These are phyloP conservation scores for Globisporangium irregulare DNA, from an alignment of 352 stramenopile species.

Conservation along the genomic window DNA sequence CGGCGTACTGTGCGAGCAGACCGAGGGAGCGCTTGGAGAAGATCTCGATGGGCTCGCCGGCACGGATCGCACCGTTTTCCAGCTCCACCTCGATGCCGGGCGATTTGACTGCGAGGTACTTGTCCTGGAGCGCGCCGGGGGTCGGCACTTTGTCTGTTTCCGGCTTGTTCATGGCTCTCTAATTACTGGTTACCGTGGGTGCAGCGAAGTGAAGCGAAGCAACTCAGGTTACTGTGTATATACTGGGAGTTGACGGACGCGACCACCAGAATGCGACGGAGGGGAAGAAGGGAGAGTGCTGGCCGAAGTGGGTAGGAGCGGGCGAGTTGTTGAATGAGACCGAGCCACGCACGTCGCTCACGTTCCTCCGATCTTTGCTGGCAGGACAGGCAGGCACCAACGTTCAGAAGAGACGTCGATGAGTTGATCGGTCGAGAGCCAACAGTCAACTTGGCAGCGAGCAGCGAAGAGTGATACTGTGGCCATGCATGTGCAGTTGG, in stretches of 20 bases:
- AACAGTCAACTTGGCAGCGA: not conserved
- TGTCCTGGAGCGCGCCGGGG: constrained; percentile 1
- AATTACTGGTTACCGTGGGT: not conserved
- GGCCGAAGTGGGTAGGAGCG: not conserved
- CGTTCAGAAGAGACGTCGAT: not conserved
- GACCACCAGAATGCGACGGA: constrained; percentile 12
- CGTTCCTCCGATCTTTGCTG: not conserved
- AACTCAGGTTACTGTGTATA: not conserved
- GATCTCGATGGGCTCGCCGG: constrained; percentile 28
- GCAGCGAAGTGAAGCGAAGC: not conserved
- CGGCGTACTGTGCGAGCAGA: constrained; percentile 50
- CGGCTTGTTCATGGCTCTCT: not conserved
- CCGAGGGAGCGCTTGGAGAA: constrained; percentile 31
- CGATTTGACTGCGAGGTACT: constrained; percentile 14
- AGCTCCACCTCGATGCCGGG: constrained; percentile 14
- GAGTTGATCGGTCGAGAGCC: constrained; percentile 3
- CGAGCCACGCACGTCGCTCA: not conserved
- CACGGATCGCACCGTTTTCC: constrained; percentile 31
- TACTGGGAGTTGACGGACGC: not conserved
- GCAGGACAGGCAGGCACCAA: not conserved
- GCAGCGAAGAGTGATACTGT: not conserved
- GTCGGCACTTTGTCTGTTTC: constrained; percentile 6
- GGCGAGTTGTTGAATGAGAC: constrained; percentile 5
- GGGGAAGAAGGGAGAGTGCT: not conserved
- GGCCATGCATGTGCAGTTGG: constrained; percentile 23